These are phyloP conservation scores for Dissophora ornata DNA, from an alignment of 192 early-diverging fungal genomes.

Conservation along the genomic window DNA sequence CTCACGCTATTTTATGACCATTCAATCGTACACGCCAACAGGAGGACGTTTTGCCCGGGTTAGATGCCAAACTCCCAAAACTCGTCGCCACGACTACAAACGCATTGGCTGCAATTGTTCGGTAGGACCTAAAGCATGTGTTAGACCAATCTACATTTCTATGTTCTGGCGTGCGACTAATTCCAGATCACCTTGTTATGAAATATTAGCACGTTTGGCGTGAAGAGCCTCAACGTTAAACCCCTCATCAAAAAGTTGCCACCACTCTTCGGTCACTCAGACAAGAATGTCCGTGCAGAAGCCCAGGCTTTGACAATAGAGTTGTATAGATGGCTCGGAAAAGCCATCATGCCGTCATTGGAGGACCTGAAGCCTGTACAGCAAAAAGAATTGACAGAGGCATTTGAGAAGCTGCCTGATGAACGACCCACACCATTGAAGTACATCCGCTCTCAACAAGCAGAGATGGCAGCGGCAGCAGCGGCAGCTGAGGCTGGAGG, in stretches of 20 bases:
- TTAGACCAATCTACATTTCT: too few species aligned
- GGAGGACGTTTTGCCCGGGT: slow-evolving; percentile 80
- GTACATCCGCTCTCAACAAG: slow-evolving; percentile 86
- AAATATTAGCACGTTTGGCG: slow-evolving; percentile 80
- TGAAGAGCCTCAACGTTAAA: slow-evolving; percentile 82
- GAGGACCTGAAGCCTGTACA: slow-evolving; percentile 94
- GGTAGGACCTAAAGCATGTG: slow-evolving; percentile 39
- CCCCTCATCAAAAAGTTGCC: slow-evolving; percentile 86
- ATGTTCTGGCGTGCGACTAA: slow-evolving; percentile 1
- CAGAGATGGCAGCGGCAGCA: slow-evolving; percentile 58
- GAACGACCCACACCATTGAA: slow-evolving; percentile 74
- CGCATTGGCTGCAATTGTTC: slow-evolving; percentile 70
- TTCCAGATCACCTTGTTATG: not conserved
- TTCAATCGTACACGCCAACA: slow-evolving; percentile 25
- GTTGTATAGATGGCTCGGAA: slow-evolving; percentile 93
- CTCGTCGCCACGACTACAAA: slow-evolving; percentile 80
- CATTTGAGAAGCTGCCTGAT: slow-evolving; percentile 76
- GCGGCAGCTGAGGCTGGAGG: slow-evolving; percentile 48
- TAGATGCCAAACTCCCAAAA: slow-evolving; percentile 94
- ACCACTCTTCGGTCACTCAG: slow-evolving; percentile 93
- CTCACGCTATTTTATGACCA: not conserved
- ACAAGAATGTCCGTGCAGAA: slow-evolving; percentile 93
- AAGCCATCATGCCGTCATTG: slow-evolving; percentile 81
- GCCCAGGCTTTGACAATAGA: slow-evolving; percentile 75
- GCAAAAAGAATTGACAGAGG: slow-evolving; percentile 89